These are phyloP conservation scores for Cladophialophora exuberans DNA, from an alignment of 2,329 filamentous ascomycete genomes.

Conservation along the genomic window DNA sequence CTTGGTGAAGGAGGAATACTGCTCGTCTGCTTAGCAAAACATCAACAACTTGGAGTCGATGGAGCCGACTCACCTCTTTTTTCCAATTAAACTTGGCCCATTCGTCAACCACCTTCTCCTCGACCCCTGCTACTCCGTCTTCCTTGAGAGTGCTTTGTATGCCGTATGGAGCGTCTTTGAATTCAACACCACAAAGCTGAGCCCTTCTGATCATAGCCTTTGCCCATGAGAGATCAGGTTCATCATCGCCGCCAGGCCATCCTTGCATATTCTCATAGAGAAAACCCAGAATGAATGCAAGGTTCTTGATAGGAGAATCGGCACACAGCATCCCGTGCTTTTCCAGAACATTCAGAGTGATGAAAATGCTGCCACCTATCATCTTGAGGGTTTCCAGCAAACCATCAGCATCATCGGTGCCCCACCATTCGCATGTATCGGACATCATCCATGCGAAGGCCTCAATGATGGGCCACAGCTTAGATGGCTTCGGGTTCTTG, in stretches of 20 bases:
- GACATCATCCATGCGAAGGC: conserved; percentile 6
- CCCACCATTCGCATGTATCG: not conserved
- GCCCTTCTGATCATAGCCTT: conserved; percentile 11
- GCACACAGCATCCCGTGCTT: conserved; percentile 6
- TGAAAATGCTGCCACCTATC: conserved; percentile 12
- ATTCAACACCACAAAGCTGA: conserved; percentile 6
- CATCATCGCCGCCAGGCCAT: conserved; percentile 1
- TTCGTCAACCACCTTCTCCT: not conserved
- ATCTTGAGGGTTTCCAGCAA: conserved; percentile 8
- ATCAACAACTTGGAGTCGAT: not conserved
- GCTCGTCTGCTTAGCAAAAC: not conserved
- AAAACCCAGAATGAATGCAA: conserved; percentile 15
- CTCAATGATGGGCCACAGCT: conserved; percentile 15
- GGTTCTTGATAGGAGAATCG: conserved; percentile 14
- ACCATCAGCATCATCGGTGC: conserved; percentile 4
- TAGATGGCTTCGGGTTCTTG: conserved; percentile 1
- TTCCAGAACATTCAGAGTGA: conserved; percentile 12
- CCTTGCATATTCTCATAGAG: not conserved
- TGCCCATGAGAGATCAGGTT: conserved; percentile 4
- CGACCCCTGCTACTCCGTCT: not conserved
- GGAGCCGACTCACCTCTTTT: conserved; percentile 2
- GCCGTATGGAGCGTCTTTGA: conserved; percentile 10
- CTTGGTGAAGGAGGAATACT: conserved; percentile 13
- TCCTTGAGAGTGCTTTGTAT: not conserved
- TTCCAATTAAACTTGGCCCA: conserved; percentile 13